A percentile compares a stretch with the other conserved stretches of the same genome.
These are phyloP conservation scores for Naganishia albida DNA, from an alignment of 1,284 basidiomycete species.

Conservation along the genomic window DNA sequence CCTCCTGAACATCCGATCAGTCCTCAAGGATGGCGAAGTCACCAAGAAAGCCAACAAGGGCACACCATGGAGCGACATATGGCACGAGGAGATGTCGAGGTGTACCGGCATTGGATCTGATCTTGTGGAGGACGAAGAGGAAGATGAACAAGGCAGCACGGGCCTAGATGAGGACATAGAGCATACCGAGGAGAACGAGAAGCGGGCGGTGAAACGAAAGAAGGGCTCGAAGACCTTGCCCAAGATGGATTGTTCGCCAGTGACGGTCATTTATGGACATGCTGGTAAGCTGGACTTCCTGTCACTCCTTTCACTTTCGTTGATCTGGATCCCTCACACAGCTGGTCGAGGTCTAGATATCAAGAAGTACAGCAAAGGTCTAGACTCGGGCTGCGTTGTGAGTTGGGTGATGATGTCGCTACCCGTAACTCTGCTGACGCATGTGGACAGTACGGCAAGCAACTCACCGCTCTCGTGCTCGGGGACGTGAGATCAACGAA, in stretches of 20 bases:
- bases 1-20: conserved; percentile 71
- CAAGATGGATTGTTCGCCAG: conserved; percentile 38
- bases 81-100: conserved; percentile 69
- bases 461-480: conserved; percentile 48
- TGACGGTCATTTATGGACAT: conserved; percentile 80
- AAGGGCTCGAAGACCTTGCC: conserved; percentile 27
- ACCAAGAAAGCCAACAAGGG: conserved; percentile 64
- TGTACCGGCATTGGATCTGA: conserved; percentile 55
- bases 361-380: conserved; percentile 73
- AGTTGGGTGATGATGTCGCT: conserved; percentile 28
- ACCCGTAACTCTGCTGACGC: not conserved
- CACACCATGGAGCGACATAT: conserved; percentile 69
- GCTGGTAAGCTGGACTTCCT: conserved; percentile 51
- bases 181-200: conserved; percentile 37
- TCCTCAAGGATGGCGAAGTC: conserved; percentile 57
- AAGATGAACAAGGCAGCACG: conserved; percentile 36
- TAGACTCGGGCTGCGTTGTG: conserved; percentile 77
- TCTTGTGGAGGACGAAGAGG: conserved; percentile 37
- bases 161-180: conserved; percentile 38
- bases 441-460: conserved; percentile 43
- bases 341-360: conserved; percentile 73
- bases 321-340: conserved; percentile 24
- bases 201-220: conserved; percentile 11
- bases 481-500: conserved; percentile 39
- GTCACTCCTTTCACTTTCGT: conserved; percentile 1